These are phyloP conservation scores for Alternaria triticina DNA, from an alignment of 2,329 filamentous ascomycete genomes.

Conservation along the genomic window DNA sequence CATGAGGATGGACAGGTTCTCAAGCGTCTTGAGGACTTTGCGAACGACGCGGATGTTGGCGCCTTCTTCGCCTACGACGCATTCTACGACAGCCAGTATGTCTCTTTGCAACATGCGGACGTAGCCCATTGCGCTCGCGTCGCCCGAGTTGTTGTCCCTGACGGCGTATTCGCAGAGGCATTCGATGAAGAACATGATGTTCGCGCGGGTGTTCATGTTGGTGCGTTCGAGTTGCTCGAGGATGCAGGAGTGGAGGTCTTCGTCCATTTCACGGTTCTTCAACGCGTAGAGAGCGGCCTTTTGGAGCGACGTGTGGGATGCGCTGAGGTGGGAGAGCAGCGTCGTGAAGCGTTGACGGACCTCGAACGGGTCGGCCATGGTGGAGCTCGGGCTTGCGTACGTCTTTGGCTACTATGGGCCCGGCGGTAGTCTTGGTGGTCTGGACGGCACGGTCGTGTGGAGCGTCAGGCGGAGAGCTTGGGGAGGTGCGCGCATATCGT, in stretches of 20 bases:
- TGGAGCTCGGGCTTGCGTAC: neutral
- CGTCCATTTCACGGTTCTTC: slow-evolving; percentile 91
- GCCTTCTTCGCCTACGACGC: slow-evolving; percentile 86
- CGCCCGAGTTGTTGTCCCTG: slow-evolving; percentile 74
- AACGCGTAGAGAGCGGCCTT: slow-evolving; percentile 95
- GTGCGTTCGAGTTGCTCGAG: slow-evolving; percentile 93
- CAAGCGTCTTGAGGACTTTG: slow-evolving; percentile 75
- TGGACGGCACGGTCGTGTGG: neutral
- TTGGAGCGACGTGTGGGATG: slow-evolving; percentile 84
- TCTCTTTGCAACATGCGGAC: slow-evolving; percentile 95
- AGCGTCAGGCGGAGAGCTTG: slow-evolving; percentile 8
- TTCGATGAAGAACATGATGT: slow-evolving; percentile 99
- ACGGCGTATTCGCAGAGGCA: slow-evolving; percentile 87
- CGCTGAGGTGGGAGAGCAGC: slow-evolving; percentile 88
- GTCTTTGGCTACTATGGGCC: neutral
- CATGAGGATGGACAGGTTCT: slow-evolving; percentile 75
- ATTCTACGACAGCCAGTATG: slow-evolving; percentile 88
- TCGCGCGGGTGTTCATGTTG: slow-evolving; percentile 95
- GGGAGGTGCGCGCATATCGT: slow-evolving; percentile 26
- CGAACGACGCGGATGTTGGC: slow-evolving; percentile 94
- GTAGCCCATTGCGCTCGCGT: slow-evolving; percentile 72
- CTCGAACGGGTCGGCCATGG: slow-evolving; percentile 91
- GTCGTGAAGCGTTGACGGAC: slow-evolving; percentile 96
- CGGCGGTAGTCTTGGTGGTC: neutral
- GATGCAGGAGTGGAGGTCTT: slow-evolving; percentile 97